phyloP scores from a whole-genome alignment of 805 yeast species.

The Priceomyces fermenticarens region DNA sequence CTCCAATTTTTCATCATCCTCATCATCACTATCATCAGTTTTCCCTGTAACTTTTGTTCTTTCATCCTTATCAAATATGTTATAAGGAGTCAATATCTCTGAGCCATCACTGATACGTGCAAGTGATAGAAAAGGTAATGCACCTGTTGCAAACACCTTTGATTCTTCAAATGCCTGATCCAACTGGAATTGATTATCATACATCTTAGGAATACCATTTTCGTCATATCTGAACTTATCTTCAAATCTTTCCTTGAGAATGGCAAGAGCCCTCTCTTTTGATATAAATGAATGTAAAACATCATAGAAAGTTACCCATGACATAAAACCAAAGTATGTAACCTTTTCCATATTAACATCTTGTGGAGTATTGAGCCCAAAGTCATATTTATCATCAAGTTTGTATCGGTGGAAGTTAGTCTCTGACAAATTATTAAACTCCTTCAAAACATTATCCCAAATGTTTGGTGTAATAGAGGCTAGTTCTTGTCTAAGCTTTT shows the following conservation, averaged over 20 bases:
- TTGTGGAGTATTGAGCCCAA: conserved; percentile 57
- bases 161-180: conserved; percentile 64
- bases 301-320: conserved; percentile 66
- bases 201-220: conserved; percentile 76
- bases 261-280: conserved; percentile 61
- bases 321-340: conserved; percentile 44
- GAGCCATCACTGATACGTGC: conserved; percentile 53
- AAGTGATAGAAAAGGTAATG: conserved; percentile 57
- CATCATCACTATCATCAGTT: conserved; percentile 16
- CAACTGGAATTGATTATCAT: conserved; percentile 72
- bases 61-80: conserved; percentile 30
- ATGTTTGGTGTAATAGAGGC: conserved; percentile 46
- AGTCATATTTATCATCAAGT: conserved; percentile 44
- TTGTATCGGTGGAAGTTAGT: conserved; percentile 9
- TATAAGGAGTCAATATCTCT: conserved; percentile 59
- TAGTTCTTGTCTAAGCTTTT: conserved; percentile 47
- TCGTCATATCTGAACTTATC: conserved; percentile 79
- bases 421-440: conserved; percentile 30
- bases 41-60: conserved; percentile 17
- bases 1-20: conserved; percentile 18
- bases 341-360: conserved; percentile 41
- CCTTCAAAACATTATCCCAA: conserved; percentile 59
- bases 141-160: conserved; percentile 50
- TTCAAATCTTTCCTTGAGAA: conserved; percentile 79
- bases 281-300: conserved; percentile 59